Percentiles rank a stretch among this genome's conserved stretches.
phyloP scores from a whole-genome alignment of 2,329 filamentous ascomycete genomes.

The Penicillium oxalicum region DNA sequence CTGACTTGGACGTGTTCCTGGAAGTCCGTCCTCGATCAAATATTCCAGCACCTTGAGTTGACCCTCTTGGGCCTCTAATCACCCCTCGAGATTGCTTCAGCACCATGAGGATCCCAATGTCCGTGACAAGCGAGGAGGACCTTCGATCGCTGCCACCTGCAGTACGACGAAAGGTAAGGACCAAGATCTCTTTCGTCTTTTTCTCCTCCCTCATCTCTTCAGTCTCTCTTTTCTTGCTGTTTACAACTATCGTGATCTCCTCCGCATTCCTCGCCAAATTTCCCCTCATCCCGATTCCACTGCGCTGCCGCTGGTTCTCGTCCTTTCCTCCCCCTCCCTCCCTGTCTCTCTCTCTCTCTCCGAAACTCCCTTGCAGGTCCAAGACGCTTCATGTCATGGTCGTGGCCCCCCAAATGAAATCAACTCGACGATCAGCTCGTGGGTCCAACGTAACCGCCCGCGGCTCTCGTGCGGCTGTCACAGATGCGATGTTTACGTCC shows the following conservation, averaged over 20 bases:
- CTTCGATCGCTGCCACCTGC: conserved; percentile 52
- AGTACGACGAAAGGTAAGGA: conserved; percentile 53
- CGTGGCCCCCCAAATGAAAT: no score
- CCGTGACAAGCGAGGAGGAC: conserved; percentile 27
- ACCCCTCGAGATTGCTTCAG: no score
- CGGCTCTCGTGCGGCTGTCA: no score
- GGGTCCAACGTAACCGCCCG: no score
- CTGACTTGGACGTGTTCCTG: no score
- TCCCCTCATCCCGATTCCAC: no score
- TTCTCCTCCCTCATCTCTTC: conserved; percentile 1
- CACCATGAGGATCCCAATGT: not conserved
- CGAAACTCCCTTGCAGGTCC: not conserved
- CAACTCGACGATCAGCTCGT: no score
- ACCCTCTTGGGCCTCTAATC: no score
- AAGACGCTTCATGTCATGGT: no score
- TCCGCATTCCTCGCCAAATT: no score
- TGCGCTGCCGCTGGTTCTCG: not conserved
- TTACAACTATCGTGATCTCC: not conserved
- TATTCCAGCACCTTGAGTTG: no score
- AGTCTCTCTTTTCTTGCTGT: not conserved
- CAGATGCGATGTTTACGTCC: not conserved
- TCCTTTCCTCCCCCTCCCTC: not conserved
- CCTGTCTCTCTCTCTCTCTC: not conserved
- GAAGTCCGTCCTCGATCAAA: no score
- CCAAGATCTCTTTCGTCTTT: conserved; percentile 8